Base-by-base conservation (phyloP, 176 grass and related monocot species). In the Zea mays region DNA sequence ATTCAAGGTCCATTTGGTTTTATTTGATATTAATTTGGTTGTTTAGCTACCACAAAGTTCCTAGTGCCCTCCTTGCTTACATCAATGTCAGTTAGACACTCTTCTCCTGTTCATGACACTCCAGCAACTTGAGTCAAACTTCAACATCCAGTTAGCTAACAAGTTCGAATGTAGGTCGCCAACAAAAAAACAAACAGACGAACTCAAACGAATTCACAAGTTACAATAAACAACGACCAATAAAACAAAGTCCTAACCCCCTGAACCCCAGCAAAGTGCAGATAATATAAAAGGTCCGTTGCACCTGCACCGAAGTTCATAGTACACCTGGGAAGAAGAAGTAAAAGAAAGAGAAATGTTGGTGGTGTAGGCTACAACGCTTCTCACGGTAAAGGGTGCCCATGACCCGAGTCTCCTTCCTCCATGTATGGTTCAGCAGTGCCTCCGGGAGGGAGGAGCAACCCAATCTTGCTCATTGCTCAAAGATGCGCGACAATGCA, bases 221-320 rank as follows among this genome's bases (percentile, higher is more conserved):
- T 76, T 82, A 79, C 83, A 86, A 69, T 61, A 85, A 88, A 48
- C 75, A 89, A 27, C 47, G 54, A 82, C 48, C 57, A 82, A 86
- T 74, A 39, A 79, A 82, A 86, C 63, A 82, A 79, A 70, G 14
- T 11, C 76, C 10, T 40, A 79, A 84, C 42, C 67, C 67, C 62
- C 60, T 82, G 59, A 85, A 79, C 79, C 78, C 73, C 27, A 78
- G 62, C 67, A 60, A 75, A 64, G 50, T 74, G 79, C 77, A 82
- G 68, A 72, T 79, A 89, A 79, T 27, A 27, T 27, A 27, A 27
- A 82, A 89, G 67, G 45, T 43, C 78, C 45, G 78, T 76, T 80
- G 71, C 78, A 82, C 68, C 47, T 27, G 27, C 27, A 27, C 27
- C 27, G 69, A 56, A 67, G 82, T 85, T 61, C 87, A 81, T 76